Evolutionary conservation across 2,329 filamentous ascomycete species (phyloP), one percentile per base, ranked within the genome.

Genomic region (Colletotrichum eremochloae): DNA sequence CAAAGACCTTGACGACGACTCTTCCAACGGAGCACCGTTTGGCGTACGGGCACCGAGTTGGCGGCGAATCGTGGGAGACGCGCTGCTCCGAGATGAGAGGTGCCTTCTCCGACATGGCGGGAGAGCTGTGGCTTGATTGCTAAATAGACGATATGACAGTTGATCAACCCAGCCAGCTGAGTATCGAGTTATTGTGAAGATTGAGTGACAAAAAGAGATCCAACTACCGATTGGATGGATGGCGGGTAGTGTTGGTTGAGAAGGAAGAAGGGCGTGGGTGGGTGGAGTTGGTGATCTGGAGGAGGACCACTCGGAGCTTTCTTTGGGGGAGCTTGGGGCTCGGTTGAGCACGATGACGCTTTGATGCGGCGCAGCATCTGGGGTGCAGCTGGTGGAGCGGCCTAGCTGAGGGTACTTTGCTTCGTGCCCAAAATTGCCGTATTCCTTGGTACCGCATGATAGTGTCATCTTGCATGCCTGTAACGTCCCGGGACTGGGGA

Each of bases 151-250:
- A 60, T 65, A 42, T 29, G 24, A 18, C 9, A 12, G 52, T 63
- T 18, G n/a, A 60, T 20, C 33, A 58, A 53, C 58, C 69, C 65
- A 71, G 69, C 69, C 57, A 53, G 69, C 69, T 68, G 69, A 68
- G 69, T 31, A 53, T 68, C 52, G n/a, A 71, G 57, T 69, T 64
- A 29, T 71, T 38, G 5, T 72, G 46, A 33, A 36, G 38, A 11
- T 36, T 44, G 38, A 11, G 44, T 44, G 42, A 20, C 6, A 44
- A 8, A n/a, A 18, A 42, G 24, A 61, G 48, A 55, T 48, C 31
- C 60, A 12, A 42, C 24, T 24, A 24, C 24, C 24, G 24, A 24
- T 24, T n/a, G n/a, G 4, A 40, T 29, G 42, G 52, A 31, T 36
- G 29, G 18, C 46, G 20, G 44, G 42, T n/a, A 31, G 56, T 24